A percentile compares a stretch with the other conserved stretches of the same genome.
Conservation (phyloP, 2,329 filamentous ascomycete genomes). For the Simplicillium aogashimaense region DNA sequence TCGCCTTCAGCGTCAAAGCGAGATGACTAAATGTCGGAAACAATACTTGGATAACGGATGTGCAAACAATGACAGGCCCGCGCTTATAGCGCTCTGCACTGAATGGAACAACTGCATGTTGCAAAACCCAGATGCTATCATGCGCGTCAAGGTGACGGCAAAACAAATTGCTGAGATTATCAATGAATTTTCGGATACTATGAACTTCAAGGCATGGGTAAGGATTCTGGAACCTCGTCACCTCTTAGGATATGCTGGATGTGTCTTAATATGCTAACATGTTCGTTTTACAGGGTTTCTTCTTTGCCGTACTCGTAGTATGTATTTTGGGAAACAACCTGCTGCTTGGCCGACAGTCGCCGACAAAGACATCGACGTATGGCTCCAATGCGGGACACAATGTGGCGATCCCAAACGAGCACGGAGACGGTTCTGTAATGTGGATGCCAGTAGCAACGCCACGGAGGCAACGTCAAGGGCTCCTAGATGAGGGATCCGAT, state of each 20-base stretch:
- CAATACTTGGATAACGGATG: conserved; percentile 73
- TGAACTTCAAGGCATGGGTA: conserved; percentile 69
- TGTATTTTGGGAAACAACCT: conserved; percentile 42
- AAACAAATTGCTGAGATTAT: conserved; percentile 87
- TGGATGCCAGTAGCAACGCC: conserved; percentile 42
- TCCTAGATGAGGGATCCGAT: conserved; percentile 36
- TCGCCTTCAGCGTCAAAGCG: conserved; percentile 57
- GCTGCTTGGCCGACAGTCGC: conserved; percentile 27
- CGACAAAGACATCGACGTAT: conserved; percentile 12
- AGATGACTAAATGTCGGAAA: conserved; percentile 63
- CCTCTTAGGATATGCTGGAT: too few relatives aligned
- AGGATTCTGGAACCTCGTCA: too few relatives aligned
- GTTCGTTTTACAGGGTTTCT: conserved; percentile 31
- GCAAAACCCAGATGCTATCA: conserved; percentile 67
- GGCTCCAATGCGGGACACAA: conserved; percentile 12
- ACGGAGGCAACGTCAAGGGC: conserved; percentile 28
- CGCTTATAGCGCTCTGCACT: conserved; percentile 61
- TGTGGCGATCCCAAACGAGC: conserved; percentile 16
- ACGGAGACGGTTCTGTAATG: conserved; percentile 32
- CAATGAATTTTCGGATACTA: conserved; percentile 85
- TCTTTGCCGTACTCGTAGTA: conserved; percentile 37
- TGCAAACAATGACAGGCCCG: conserved; percentile 54
- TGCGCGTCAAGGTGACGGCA: conserved; percentile 70
- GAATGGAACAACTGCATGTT: conserved; percentile 86
- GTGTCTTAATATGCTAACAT: conserved; percentile 6